Base-by-base conservation (phyloP, 371 early-diverging fungal species). In the Actinomucor elegans region DNA sequence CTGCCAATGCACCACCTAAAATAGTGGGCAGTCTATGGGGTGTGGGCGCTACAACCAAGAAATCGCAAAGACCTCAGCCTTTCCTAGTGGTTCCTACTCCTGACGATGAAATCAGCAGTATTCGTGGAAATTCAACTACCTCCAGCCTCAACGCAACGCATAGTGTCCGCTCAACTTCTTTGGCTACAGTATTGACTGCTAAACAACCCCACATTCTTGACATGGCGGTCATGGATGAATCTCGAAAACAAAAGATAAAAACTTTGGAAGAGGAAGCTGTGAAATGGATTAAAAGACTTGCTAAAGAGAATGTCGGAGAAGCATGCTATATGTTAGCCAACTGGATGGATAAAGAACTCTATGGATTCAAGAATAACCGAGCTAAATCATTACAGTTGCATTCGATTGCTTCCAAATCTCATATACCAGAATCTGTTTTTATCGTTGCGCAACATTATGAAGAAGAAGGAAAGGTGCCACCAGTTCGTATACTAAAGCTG, bases 281-380 rank as follows among this genome's bases (percentile, higher is more conserved):
- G 2, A 86, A 85, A 59, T 89, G 88, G 90, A 80, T 89, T 40
- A 77, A 84, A 43, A 72, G 75, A 31, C 69, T 90, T 10, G 85
- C 85, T 29, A 84, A 85, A 59, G 75, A 80, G 50, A 78, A 85
- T 35, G 73, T 83, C 49, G 71, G 83, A 1, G 90, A 88, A 59
- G 90, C 91, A 1, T 79, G 81, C 44, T 91, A 76, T 55, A 77
- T 86, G 32, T 73, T 76, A 15, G 91, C 85, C 12, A 65, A 65
- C 4, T 90, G 89, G 90, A 81, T 86, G 52, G 87, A 87, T 44
- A 57, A 75, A 12, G 84, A 84, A 7, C 52, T 66, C 49, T 84
- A 84, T 59, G 82, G 80, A 0, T 68, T 71, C 40, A 80, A 77
- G 29, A 59, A 55, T 33, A 87, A 81, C 51, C 53, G 63, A 24